Conservation (phyloP, 106 monocot species). For the Agapanthus africanus region DNA sequence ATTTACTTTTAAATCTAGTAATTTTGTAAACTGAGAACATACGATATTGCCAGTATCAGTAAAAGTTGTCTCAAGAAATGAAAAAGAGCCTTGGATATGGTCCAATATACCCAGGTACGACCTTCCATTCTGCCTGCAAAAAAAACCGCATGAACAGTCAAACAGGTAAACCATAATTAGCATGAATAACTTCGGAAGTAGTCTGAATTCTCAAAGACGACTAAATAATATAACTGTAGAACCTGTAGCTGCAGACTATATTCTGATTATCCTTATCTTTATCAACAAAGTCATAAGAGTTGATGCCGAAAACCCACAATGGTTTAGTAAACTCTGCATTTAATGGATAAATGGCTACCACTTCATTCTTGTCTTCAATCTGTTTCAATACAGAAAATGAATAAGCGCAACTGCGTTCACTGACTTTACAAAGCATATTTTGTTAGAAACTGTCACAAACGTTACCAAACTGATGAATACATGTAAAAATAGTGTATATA, state of each 20-base stretch:
- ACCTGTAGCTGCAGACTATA: constrained; percentile 85
- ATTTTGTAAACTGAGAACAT: constrained; percentile 14
- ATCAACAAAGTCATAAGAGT: constrained; percentile 74
- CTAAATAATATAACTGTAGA: not conserved
- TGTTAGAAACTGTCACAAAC: too few relatives aligned
- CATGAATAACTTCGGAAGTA: not conserved
- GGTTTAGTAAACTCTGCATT: constrained; percentile 92
- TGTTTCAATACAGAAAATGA: constrained; percentile 19
- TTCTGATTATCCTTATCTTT: constrained; percentile 22
- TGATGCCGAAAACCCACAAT: constrained; percentile 85
- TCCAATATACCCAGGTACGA: constrained; percentile 83
- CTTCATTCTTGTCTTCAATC: constrained; percentile 66
- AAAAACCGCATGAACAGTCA: not conserved
- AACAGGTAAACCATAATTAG: not conserved
- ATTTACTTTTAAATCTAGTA: not conserved
- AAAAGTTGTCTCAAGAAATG: constrained; percentile 58
- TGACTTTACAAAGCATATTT: too few relatives aligned
- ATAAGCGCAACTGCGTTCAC: not conserved
- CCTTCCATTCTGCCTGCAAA: constrained; percentile 68
- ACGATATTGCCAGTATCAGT: constrained; percentile 74
- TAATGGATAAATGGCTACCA: constrained; percentile 49
- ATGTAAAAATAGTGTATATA: too few relatives aligned
- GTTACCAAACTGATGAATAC: too few relatives aligned
- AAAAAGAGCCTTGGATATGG: constrained; percentile 41
- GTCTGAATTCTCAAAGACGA: not conserved